phyloP scores from a whole-genome alignment of 202 grass and related monocot species.

The Miscanthus sacchariflorus region DNA sequence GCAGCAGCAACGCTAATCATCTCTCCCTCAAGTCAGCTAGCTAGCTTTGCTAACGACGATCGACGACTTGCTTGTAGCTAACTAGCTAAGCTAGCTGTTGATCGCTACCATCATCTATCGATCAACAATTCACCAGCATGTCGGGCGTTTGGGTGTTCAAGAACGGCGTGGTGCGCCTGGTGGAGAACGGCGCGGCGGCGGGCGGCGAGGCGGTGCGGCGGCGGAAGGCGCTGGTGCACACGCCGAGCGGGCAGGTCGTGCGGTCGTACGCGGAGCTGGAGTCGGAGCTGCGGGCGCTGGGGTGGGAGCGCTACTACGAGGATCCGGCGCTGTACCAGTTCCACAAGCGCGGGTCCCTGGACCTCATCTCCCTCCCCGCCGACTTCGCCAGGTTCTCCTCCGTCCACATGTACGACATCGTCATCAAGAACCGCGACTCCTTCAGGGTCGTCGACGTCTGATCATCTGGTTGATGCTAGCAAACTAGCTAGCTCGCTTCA shows the following conservation, averaged over 20 bases:
- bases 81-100: no score
- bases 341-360: constrained; percentile 65
- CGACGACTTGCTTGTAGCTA: no score
- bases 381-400: constrained; percentile 69
- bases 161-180: constrained; percentile 64
- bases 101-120: not conserved
- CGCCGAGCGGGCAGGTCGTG: constrained; percentile 64
- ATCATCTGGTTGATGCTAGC: not conserved
- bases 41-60: not conserved
- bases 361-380: constrained; percentile 81
- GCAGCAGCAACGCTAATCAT: not conserved
- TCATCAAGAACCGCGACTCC: constrained; percentile 70
- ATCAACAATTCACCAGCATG: not conserved
- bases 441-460: constrained; percentile 68
- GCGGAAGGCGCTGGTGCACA: constrained; percentile 71
- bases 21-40: not conserved
- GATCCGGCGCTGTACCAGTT: constrained; percentile 65
- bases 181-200: constrained; percentile 54
- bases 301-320: constrained; percentile 81
- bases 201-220: constrained; percentile 30
- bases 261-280: constrained; percentile 67
- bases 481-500: no score
- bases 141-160: constrained; percentile 77
- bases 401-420: constrained; percentile 86
- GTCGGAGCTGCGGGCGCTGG: constrained; percentile 58